These are phyloP conservation scores for Penicillium parvum DNA, from an alignment of 495 filamentous ascomycete genomes.

Conservation along the genomic window DNA sequence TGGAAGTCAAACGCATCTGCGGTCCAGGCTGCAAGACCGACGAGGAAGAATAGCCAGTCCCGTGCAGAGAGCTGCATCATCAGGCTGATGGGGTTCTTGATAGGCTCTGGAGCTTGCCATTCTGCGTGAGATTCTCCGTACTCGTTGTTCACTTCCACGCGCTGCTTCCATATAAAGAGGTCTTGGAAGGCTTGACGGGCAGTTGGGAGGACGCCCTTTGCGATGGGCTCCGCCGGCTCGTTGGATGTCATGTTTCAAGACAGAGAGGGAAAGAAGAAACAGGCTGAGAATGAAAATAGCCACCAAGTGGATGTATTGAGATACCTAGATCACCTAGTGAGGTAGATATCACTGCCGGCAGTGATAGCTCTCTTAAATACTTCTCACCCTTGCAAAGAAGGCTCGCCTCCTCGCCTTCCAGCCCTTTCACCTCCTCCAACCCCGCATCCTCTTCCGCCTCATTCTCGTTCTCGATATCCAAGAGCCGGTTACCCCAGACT, in stretches of 20 bases:
- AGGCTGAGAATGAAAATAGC: too few relatives aligned
- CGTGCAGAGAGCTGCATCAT: conserved; percentile 49
- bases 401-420: neutral
- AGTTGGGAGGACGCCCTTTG: conserved; percentile 54
- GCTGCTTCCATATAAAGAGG: conserved; percentile 64
- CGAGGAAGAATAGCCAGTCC: conserved; percentile 62
- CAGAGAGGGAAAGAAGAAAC: neutral
- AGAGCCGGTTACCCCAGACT: conserved; percentile 5
- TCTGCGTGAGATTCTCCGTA: conserved; percentile 48
- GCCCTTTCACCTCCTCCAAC: neutral
- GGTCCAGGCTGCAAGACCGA: conserved; percentile 61
- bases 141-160: conserved; percentile 57
- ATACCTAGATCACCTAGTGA: too few relatives aligned
- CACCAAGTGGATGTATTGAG: too few relatives aligned
- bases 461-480: conserved; percentile 9
- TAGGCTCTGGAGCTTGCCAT: conserved; percentile 55
- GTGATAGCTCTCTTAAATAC: too few relatives aligned
- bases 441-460: conserved; percentile 16
- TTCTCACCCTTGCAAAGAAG: too few relatives aligned
- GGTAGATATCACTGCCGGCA: too few relatives aligned
- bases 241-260: conserved; percentile 21
- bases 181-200: conserved; percentile 57
- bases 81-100: conserved; percentile 59
- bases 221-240: conserved; percentile 54
- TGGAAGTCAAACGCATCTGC: conserved; percentile 77